Evolutionary conservation across 768 basidiomycete species (phyloP).

Genomic region (Kwoniella bestiolae): DNA sequence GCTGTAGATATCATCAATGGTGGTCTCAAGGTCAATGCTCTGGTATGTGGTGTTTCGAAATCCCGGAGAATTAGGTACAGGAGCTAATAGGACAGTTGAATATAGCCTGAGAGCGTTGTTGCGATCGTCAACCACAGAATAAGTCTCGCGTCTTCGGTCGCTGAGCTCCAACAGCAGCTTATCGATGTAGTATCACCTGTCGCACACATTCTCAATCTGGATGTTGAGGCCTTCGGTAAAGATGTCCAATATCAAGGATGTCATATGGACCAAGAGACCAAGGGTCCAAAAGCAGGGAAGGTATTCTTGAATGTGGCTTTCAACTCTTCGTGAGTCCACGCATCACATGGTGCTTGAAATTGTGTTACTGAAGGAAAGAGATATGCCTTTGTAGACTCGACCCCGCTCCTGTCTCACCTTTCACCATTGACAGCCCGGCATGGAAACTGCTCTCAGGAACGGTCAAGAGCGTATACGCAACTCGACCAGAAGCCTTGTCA

Average conservation of each 20-base stretch:
- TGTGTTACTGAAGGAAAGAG: background rate
- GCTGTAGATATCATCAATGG: slow-evolving; percentile 51
- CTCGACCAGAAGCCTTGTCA: slow-evolving; percentile 24
- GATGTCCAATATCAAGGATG: slow-evolving; percentile 26
- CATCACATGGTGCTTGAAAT: background rate
- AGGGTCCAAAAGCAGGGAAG: slow-evolving; percentile 39
- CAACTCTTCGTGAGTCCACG: slow-evolving; percentile 36
- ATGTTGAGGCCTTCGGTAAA: slow-evolving; percentile 45
- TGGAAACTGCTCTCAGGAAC: slow-evolving; percentile 51
- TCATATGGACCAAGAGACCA: slow-evolving; percentile 8
- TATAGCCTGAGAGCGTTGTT: slow-evolving; percentile 44
- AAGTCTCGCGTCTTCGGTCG: slow-evolving; percentile 45
- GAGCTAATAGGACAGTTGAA: background rate
- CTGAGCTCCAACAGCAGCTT: slow-evolving; percentile 43
- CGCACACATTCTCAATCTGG: slow-evolving; percentile 44
- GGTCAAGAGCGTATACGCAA: slow-evolving; percentile 37
- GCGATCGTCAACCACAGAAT: slow-evolving; percentile 56
- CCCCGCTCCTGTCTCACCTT: slow-evolving; percentile 48
- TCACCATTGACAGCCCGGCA: slow-evolving; percentile 35
- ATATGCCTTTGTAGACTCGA: slow-evolving; percentile 32
- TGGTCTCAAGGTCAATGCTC: slow-evolving; percentile 48
- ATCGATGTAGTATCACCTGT: slow-evolving; percentile 31
- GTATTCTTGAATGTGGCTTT: slow-evolving; percentile 41
- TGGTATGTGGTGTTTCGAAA: slow-evolving; percentile 26
- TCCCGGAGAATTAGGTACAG: background rate